Evolutionary conservation across 768 basidiomycete species (phyloP).

Genomic region (Podaxis sp.): DNA sequence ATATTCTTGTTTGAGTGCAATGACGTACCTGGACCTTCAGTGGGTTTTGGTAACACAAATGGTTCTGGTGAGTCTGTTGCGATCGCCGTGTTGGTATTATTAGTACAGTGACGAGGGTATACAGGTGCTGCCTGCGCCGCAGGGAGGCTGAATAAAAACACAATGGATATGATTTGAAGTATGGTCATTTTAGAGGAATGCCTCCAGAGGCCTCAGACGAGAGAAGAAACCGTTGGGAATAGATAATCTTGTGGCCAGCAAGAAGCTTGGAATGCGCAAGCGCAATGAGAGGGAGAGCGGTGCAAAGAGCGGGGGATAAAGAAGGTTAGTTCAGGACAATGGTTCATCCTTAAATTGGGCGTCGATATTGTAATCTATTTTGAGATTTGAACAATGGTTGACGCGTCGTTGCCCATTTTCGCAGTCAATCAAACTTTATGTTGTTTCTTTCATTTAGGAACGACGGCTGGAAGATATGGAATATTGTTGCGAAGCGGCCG

Average conservation of each 20-base stretch:
- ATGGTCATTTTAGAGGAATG: neutral
- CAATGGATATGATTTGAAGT: neutral
- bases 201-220: neutral
- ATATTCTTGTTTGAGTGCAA: neutral
- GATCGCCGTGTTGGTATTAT: neutral
- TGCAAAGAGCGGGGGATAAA: neutral
- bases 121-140: neutral
- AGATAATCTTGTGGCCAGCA: neutral
- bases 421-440: neutral
- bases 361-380: neutral
- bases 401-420: neutral
- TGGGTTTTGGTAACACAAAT: neutral
- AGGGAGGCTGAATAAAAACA: neutral
- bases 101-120: neutral
- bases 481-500: neutral
- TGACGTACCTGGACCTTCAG: neutral
- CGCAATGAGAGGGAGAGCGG: neutral
- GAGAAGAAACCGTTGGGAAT: neutral
- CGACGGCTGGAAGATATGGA: neutral
- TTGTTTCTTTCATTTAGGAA: neutral
- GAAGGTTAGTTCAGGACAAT: neutral
- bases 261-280: neutral
- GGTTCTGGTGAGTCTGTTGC: neutral
- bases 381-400: neutral
- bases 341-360: neutral